phyloP scores from a whole-genome alignment of 495 filamentous ascomycete species.

The Geopyxis carbonaria region DNA sequence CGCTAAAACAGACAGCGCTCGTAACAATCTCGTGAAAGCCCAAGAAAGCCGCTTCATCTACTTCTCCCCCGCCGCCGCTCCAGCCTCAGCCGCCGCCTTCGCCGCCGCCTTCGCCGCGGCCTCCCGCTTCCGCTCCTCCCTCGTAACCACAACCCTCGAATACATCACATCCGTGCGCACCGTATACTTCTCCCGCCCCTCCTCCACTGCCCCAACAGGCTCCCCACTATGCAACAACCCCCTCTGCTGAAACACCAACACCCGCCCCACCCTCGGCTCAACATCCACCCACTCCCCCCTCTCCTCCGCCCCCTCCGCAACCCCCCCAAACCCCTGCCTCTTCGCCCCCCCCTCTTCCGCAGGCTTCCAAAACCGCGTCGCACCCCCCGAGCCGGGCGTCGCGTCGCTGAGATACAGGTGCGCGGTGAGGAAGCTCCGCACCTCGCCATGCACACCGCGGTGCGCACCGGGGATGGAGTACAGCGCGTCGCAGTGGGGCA shows the following conservation, averaged over 20 bases:
- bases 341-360: no score
- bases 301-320: no score
- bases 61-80: background rate
- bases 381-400: slow-evolving; percentile 28
- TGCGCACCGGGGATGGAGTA: slow-evolving; percentile 26
- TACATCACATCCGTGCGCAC: slow-evolving; percentile 49
- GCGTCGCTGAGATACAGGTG: slow-evolving; percentile 46
- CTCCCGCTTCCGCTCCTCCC: slow-evolving; percentile 8
- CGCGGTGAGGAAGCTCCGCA: slow-evolving; percentile 40
- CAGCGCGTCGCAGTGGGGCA: slow-evolving; percentile 41
- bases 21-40: no score
- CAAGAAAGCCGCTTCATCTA: no score
- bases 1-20: no score
- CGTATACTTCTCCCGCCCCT: slow-evolving; percentile 40
- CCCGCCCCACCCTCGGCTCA: slow-evolving; percentile 37
- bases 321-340: slow-evolving; percentile 32
- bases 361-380: slow-evolving; percentile 38
- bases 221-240: slow-evolving; percentile 41
- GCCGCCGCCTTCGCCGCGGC: slow-evolving; percentile 2
- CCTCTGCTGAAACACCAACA: slow-evolving; percentile 45
- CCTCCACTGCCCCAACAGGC: slow-evolving; percentile 36
- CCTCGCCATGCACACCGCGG: background rate
- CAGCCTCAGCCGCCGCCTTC: background rate
- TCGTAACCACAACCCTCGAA: slow-evolving; percentile 15
- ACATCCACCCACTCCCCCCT: slow-evolving; percentile 31